Base-by-base conservation (phyloP, 2,329 filamentous ascomycete species). In the Periconia sp. region DNA sequence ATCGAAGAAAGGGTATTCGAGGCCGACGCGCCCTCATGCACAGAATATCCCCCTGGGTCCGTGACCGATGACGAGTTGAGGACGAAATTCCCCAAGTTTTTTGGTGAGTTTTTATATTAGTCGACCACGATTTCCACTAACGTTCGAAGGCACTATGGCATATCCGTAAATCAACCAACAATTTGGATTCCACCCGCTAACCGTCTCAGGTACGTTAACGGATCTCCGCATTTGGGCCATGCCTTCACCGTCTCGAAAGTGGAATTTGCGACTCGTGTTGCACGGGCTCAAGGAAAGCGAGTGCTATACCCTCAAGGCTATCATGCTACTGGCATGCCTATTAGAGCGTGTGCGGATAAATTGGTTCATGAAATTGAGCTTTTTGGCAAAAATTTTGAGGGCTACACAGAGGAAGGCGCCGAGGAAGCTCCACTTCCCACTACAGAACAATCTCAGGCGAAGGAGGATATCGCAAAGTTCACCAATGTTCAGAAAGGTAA, bases 321-420 rank as follows among this genome's bases (percentile, higher is more conserved):
- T 79, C 94, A 99, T 81, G 91, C 89, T 77, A 97, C 93, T 0
- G 94, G 94, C 66, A 95, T 99, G 88, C 65, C 71, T 3, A 99
- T 99, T 81, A 97, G 97, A 77, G 92, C 94, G 7, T 95, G 91
- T 68, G 92, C 94, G 50, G 93, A 99, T 80, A 97, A 97, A 81
- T 85, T 99, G 44, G 86, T 88, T 54, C 86, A 91, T 58, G 94
- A 99, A 77, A 88, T 97, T 51, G 86, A 90, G 76, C 81, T 89
- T 78, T 99, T 97, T 68, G 94, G 94, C 19, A 78, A 88, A 70
- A 86, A 92, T 68, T 97, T 97, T 59, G 88, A 92, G 68, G 65
- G 70, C 3, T 70, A 73, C 30, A 57, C 66, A 30, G 68, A 71
- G 14, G 82, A 81, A 35, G 80, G 81, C 43, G 68, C 76, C n/a